phyloP scores from a whole-genome alignment of 2,329 filamentous ascomycete genomes.

The Sarocladium brachiariae region DNA sequence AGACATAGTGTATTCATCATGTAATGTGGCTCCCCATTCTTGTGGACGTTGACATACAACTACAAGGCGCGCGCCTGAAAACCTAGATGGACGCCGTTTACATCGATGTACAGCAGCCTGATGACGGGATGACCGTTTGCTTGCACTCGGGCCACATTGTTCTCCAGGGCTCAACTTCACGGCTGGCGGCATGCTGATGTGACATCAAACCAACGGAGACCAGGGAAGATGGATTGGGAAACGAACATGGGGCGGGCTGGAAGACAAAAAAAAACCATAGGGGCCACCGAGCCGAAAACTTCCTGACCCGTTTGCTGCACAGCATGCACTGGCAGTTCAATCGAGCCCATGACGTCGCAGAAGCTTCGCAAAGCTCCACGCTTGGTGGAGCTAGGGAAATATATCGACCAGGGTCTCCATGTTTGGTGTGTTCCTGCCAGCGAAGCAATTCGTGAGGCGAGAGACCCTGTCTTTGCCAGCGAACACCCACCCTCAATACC shows the following conservation, averaged over 20 bases:
- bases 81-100: not conserved
- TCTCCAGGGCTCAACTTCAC: constrained; percentile 6
- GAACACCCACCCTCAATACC: constrained; percentile 1
- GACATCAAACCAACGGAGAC: not conserved
- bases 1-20: not conserved
- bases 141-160: not conserved
- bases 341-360: constrained; percentile 7
- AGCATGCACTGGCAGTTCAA: constrained; percentile 1
- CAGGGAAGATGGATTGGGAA: not conserved
- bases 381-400: not conserved
- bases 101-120: not conserved
- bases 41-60: not conserved
- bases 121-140: not conserved
- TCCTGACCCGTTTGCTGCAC: not conserved
- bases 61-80: not conserved
- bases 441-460: constrained; percentile 8
- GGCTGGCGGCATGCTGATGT: not conserved
- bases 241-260: not conserved
- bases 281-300: not conserved
- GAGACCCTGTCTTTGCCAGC: constrained; percentile 2
- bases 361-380: not conserved
- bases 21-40: not conserved
- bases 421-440: not conserved
- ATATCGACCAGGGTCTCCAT: constrained; percentile 5
- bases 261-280: not conserved